Conservation (phyloP, 345 rosid species). For the Abelmoschus esculentus region DNA sequence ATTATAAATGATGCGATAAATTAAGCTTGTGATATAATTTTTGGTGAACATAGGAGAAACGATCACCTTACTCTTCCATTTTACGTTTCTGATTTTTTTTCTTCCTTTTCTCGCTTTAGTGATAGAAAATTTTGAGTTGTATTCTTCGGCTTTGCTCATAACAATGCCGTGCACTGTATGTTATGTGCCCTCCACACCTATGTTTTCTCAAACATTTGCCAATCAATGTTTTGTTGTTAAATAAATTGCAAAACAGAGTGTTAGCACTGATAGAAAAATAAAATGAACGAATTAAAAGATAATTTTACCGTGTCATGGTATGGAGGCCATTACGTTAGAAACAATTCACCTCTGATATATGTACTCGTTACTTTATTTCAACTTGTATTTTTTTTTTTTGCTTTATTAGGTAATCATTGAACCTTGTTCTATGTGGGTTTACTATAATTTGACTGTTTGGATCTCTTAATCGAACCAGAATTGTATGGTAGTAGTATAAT, state of each 20-base stretch:
- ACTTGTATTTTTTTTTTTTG: background rate
- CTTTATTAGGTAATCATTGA: background rate
- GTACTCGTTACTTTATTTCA: no score
- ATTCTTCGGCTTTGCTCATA: background rate
- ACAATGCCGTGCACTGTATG: slow-evolving; percentile 28
- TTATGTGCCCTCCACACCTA: slow-evolving; percentile 15
- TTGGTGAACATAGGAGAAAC: background rate
- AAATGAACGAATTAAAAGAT: no score
- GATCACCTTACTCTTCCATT: background rate
- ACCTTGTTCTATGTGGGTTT: background rate
- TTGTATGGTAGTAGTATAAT: slow-evolving; percentile 11
- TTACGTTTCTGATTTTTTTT: background rate
- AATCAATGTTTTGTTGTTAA: no score
- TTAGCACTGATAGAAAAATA: no score
- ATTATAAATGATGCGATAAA: no score
- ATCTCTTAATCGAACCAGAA: slow-evolving; percentile 15
- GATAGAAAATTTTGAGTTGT: background rate
- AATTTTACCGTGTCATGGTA: no score
- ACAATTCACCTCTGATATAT: no score
- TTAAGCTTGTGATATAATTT: no score
- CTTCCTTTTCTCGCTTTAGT: background rate
- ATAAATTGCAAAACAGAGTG: no score
- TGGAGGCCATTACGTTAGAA: no score
- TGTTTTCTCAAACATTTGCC: slow-evolving; percentile 24
- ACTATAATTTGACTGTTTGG: slow-evolving; percentile 11